Base-by-base conservation (phyloP, 176 grass and related monocot species). In the Tillandsia fasciculata region DNA sequence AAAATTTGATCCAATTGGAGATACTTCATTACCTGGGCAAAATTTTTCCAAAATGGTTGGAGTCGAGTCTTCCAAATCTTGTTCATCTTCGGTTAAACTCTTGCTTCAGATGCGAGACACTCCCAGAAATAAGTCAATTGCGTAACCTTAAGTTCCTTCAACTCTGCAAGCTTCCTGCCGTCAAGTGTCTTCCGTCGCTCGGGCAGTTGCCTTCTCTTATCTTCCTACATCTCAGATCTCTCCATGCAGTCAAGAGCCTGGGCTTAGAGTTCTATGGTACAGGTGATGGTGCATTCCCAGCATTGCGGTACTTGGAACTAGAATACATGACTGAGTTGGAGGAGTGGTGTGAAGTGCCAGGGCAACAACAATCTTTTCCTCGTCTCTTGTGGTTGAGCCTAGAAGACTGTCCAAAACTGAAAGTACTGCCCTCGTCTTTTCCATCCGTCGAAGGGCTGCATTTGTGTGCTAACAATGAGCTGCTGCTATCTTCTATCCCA, bases 351-450 rank as follows among this genome's bases (percentile, higher is more conserved):
- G 9, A 9, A 22, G 23, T 12, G 23, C 17, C n/a, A 2, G n/a
- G 47, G 8, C 48, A 17, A 69, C 48, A 17, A 69, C n/a, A 52
- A 50, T 52, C 51, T 18, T 49, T 69, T 69, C 67, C 67, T 23
- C 48, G 49, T 52, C 33, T 69, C 10, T 26, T 11, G 1, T 6
- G 13, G 48, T 12, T 69, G 48, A 2, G 0, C n/a, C 7, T 69
- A 51, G 18, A 0, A 12, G 2, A 69, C 3, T 69, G 67, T n/a
- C 67, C 67, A 52, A 69, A 69, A 23, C 67, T 69, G 2, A 51
- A 11, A 26, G 67, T 49, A 50, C 67, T 69, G 9, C 67, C 67
- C 29, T 69, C 67, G 10, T 10, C 7, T 49, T 52, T 69, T 50
- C 67, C 42, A 12, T 69, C 18, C 24, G 67, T 69, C 3, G 24